Evolutionary conservation across 306 rosid species (phyloP).

Genomic region (Glycine tomentella): DNA sequence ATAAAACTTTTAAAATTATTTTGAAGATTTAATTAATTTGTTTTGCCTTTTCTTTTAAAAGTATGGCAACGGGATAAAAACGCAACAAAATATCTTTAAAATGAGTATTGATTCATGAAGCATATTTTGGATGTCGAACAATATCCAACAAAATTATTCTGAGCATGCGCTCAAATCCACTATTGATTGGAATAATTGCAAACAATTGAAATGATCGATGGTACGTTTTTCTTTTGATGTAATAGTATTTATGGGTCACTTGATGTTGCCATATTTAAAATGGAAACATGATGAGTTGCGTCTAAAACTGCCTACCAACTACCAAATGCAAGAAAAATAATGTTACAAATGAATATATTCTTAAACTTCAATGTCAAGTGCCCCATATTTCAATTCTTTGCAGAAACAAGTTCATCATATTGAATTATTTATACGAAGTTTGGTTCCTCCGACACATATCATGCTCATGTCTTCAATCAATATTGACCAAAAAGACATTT

Average conservation of each 20-base stretch:
- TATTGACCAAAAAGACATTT: constrained; percentile 50
- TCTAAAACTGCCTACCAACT: constrained; percentile 44
- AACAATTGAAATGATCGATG: constrained; percentile 44
- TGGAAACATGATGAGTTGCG: constrained; percentile 43
- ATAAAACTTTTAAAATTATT: neutral
- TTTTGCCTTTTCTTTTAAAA: neutral
- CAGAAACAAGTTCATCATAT: constrained; percentile 40
- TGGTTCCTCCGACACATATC: constrained; percentile 54
- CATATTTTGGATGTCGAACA: constrained; percentile 30
- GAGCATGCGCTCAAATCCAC: constrained; percentile 44
- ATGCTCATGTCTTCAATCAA: constrained; percentile 54
- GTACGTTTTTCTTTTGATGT: constrained; percentile 24
- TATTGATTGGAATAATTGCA: constrained; percentile 48
- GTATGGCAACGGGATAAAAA: neutral
- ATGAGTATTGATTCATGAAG: constrained; percentile 28
- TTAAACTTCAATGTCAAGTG: constrained; percentile 44
- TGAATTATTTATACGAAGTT: constrained; percentile 46
- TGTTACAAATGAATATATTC: constrained; percentile 11
- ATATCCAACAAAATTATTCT: constrained; percentile 6
- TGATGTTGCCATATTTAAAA: constrained; percentile 46
- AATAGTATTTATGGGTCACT: constrained; percentile 42
- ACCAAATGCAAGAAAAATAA: constrained; percentile 39
- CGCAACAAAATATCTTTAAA: neutral
- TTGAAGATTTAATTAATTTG: neutral
- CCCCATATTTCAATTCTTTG: constrained; percentile 21